These are phyloP conservation scores for Trichophyton mentagrophytes DNA, from an alignment of 2,329 filamentous ascomycete species.

Conservation along the genomic window DNA sequence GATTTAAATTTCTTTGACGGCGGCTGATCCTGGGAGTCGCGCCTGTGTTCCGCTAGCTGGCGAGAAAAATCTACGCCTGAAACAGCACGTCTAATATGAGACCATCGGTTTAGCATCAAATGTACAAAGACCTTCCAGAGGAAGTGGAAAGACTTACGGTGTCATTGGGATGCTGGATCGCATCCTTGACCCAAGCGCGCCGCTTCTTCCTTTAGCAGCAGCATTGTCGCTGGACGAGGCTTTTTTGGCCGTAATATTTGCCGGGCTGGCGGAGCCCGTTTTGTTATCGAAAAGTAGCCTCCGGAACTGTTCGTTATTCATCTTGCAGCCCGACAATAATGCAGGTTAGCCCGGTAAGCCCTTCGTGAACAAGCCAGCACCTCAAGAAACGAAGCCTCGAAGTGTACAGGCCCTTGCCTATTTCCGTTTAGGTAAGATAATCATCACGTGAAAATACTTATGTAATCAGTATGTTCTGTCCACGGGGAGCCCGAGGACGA, in stretches of 20 bases:
- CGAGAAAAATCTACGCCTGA: slow-evolving; percentile 61
- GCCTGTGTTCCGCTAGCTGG: slow-evolving; percentile 65
- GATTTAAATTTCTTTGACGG: slow-evolving; percentile 63
- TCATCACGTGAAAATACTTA: too few species aligned
- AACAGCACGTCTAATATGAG: slow-evolving; percentile 48
- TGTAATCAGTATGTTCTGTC: too few species aligned
- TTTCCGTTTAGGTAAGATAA: too few species aligned
- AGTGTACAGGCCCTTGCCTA: too few species aligned
- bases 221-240: slow-evolving; percentile 18
- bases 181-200: slow-evolving; percentile 60
- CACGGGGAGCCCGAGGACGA: too few species aligned
- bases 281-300: slow-evolving; percentile 54
- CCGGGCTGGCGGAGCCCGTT: slow-evolving; percentile 24
- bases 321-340: slow-evolving; percentile 27
- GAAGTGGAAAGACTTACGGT: slow-evolving; percentile 46
- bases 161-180: slow-evolving; percentile 85
- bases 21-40: slow-evolving; percentile 37
- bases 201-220: slow-evolving; percentile 38
- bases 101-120: neutral
- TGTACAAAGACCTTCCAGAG: neutral
- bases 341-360: neutral
- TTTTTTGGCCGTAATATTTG: slow-evolving; percentile 10
- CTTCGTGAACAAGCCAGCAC: too few species aligned
- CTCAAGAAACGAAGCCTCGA: too few species aligned
- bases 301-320: slow-evolving; percentile 96